Conservation (phyloP, 176 grass and related monocot species). For the Aechmea fasciata region DNA sequence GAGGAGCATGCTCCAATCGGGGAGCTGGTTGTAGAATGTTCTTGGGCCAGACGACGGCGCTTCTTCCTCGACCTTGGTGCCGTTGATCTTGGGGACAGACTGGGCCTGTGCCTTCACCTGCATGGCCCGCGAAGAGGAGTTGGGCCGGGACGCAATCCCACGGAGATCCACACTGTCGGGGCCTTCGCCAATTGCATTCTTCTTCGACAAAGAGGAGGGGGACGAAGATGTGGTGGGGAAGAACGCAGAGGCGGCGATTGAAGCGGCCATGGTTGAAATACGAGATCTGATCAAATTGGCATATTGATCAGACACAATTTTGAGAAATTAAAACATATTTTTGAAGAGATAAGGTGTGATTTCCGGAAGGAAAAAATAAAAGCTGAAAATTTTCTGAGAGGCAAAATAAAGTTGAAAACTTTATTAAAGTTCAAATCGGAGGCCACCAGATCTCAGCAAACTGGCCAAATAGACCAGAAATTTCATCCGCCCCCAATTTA, state of each 20-base stretch:
- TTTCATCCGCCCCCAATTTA: neutral
- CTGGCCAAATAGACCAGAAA: neutral
- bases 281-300: neutral
- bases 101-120: slow-evolving; percentile 45
- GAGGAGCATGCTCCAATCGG: slow-evolving; percentile 90
- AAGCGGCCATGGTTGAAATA: neutral
- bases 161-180: slow-evolving; percentile 41
- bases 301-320: neutral
- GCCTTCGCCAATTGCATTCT: slow-evolving; percentile 24
- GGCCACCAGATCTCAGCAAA: neutral
- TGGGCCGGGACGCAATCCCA: slow-evolving; percentile 35
- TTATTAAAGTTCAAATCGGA: neutral
- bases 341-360: neutral
- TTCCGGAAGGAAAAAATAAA: neutral
- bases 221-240: slow-evolving; percentile 27
- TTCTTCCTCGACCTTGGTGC: slow-evolving; percentile 42
- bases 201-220: slow-evolving; percentile 2
- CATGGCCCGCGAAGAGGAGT: slow-evolving; percentile 27
- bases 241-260: slow-evolving; percentile 32
- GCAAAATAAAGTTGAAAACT: neutral
- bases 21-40: slow-evolving; percentile 93
- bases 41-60: slow-evolving; percentile 22
- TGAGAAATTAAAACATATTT: neutral
- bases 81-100: slow-evolving; percentile 67
- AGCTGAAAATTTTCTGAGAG: neutral